These are phyloP conservation scores for Berberis thunbergii DNA, from an alignment of 164 flowering plant species.

Conservation along the genomic window DNA sequence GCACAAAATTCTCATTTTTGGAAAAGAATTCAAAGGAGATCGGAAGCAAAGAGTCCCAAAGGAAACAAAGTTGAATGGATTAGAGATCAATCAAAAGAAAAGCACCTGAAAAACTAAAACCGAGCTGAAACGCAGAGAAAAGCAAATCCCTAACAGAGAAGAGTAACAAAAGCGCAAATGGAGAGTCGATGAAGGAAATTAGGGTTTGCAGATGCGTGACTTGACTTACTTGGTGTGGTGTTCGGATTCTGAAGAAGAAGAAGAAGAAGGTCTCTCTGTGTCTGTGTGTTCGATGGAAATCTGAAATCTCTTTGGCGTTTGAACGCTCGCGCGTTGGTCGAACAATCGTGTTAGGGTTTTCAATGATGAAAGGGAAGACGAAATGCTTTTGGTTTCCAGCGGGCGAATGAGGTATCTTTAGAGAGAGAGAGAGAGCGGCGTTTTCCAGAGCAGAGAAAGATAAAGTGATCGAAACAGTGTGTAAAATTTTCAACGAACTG, in stretches of 20 bases:
- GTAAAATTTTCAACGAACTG: slow-evolving; percentile 8
- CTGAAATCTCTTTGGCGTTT: not conserved
- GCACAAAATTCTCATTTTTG: no score
- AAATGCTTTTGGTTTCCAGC: not conserved
- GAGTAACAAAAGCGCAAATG: not conserved
- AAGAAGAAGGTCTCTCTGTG: no score
- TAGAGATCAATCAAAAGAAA: no score
- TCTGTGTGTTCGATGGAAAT: not conserved
- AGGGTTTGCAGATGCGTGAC: not conserved
- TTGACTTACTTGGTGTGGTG: slow-evolving; percentile 4
- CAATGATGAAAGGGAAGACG: not conserved
- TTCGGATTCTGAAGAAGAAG: not conserved
- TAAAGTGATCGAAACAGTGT: slow-evolving; percentile 11
- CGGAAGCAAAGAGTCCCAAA: no score
- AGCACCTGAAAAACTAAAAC: no score
- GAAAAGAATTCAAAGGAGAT: no score
- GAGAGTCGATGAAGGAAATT: not conserved
- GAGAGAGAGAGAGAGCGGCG: slow-evolving; percentile 6
- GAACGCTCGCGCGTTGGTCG: not conserved
- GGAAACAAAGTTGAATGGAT: no score
- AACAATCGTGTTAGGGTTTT: slow-evolving; percentile 2
- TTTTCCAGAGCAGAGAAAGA: slow-evolving; percentile 8
- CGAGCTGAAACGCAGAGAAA: no score
- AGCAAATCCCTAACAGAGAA: no score
- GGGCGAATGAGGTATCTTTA: not conserved